Conservation (phyloP, 148 eudicot species). For the Rhododendron kiyosumense region DNA sequence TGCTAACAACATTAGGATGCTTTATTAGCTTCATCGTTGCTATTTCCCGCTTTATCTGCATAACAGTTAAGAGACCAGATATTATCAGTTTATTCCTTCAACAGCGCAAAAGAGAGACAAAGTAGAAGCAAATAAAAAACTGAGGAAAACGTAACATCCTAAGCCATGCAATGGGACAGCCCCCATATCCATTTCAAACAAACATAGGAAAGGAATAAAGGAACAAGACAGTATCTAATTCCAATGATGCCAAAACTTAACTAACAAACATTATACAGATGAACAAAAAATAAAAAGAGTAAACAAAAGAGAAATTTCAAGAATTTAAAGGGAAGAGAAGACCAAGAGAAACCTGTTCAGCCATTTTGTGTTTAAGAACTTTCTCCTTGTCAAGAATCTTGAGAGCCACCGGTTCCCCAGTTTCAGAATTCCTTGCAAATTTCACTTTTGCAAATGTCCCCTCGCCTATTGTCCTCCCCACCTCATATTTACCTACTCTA, state of each 20-base stretch:
- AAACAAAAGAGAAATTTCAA: conserved; percentile 8
- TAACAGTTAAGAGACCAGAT: conserved; percentile 3
- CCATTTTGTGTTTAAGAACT: conserved; percentile 88
- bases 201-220: not conserved
- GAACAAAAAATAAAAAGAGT: not conserved
- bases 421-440: conserved; percentile 82
- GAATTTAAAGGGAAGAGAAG: not conserved
- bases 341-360: conserved; percentile 63
- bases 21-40: conserved; percentile 91
- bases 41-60: conserved; percentile 84
- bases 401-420: conserved; percentile 80
- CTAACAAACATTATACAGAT: not conserved
- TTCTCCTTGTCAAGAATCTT: conserved; percentile 95
- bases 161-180: not conserved
- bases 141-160: not conserved
- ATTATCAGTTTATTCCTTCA: not conserved
- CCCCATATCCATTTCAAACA: not conserved
- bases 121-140: not conserved
- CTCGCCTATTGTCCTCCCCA: conserved; percentile 96
- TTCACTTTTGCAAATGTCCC: conserved; percentile 96
- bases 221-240: not conserved
- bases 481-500: conserved; percentile 76
- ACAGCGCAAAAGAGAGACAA: not conserved
- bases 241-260: not conserved
- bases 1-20: conserved; percentile 83